Evolutionary conservation across 73 alveolate species (phyloP), one percentile per base, ranked within the genome.

Genomic region (Tetrahymena thermophila): DNA sequence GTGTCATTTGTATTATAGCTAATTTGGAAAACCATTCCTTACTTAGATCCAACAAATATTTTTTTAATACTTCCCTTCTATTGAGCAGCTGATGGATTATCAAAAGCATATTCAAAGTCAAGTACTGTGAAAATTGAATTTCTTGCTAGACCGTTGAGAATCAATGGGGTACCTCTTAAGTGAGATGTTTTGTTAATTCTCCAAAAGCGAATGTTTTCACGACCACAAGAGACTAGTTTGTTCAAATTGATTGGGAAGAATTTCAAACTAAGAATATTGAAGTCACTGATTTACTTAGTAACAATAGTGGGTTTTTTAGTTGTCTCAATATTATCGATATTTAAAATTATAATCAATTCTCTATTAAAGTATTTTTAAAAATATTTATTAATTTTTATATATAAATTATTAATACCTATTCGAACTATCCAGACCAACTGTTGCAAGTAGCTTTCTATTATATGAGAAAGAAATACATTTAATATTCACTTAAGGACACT

Each of bases 201-300:
- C 99, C 99, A 98, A 95, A 98, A 98, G 96, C 99, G 96, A 35
- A 98, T 98, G 94, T 98, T 98, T 94, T 98, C 99, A 96, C 97
- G 96, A 7, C 99, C 99, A 94, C 99, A 98, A 0, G 99, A 98
- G 28, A 97, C 96, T 93, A 98, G 94, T 44, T 96, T 97, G 71
- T 97, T 94, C 71, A 98, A 97, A 89, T 98, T 99, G 84, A 98
- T 97, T 35, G 99, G 99, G 85, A 98, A 96, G 97, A 98, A 98
- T 96, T 97, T 98, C 35, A 98, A 94, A 14, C 97, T 95, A 34
- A 98, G 94, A 25, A 98, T 96, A 95, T 97, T 97, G 50, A 97
- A 97, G 19, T 97, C 98, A 94, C 97, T 96, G 85, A 98, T 98
- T 94, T 98, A 97, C 85, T 97, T 96, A 34, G 99, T 98, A 10